Percentiles rank a stretch among this genome's conserved stretches.
These are phyloP conservation scores for Angomonas deanei DNA, from an alignment of 208 protist genomes.

Conservation along the genomic window DNA sequence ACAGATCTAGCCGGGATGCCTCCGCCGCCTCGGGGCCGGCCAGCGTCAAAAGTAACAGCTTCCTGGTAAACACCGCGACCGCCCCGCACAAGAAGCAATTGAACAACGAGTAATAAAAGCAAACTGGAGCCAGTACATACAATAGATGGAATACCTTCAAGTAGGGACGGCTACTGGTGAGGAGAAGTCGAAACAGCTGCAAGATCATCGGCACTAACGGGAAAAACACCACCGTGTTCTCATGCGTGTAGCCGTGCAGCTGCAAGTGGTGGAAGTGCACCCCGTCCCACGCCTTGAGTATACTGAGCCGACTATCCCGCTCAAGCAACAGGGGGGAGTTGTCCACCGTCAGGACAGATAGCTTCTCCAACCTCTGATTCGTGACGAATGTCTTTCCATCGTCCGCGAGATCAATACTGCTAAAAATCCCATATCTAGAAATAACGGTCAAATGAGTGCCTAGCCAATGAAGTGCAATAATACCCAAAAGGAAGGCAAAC, in stretches of 20 bases:
- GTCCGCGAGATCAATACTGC: background rate
- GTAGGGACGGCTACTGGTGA: background rate
- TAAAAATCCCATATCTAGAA: background rate
- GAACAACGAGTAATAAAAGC: background rate
- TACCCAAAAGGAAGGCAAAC: background rate
- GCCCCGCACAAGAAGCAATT: background rate
- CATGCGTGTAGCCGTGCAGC: background rate
- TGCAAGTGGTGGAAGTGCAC: background rate
- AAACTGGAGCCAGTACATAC: background rate
- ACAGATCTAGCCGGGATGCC: background rate
- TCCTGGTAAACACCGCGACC: background rate
- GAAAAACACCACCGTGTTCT: background rate
- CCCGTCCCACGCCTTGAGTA: background rate
- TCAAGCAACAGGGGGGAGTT: background rate
- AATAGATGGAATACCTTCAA: background rate
- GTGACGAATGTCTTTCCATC: background rate
- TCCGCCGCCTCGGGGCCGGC: background rate
- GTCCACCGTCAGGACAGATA: background rate
- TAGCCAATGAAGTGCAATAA: background rate
- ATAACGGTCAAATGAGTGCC: background rate
- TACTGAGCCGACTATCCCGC: background rate
- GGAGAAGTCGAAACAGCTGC: background rate
- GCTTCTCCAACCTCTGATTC: background rate
- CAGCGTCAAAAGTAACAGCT: background rate
- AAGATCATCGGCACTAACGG: background rate